phyloP scores from a whole-genome alignment of 2,329 filamentous ascomycete genomes.

The Exophiala sideris region DNA sequence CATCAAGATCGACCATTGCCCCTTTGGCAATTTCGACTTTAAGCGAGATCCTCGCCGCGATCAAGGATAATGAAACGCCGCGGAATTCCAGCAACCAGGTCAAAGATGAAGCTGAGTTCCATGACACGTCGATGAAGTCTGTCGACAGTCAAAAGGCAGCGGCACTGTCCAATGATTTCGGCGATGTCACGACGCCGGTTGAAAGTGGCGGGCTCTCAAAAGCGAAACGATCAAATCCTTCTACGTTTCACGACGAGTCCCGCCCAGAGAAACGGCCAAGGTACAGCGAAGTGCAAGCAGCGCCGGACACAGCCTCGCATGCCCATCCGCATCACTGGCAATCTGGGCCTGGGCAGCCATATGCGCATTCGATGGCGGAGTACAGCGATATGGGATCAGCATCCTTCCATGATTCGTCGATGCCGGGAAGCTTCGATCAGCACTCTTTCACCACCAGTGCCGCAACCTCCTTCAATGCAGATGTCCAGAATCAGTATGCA shows the following conservation, averaged over 20 bases:
- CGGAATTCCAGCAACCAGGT: neutral
- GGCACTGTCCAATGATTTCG: neutral
- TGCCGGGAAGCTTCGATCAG: constrained; percentile 8
- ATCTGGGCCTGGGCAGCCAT: constrained; percentile 3
- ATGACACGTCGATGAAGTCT: neutral
- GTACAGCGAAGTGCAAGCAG: neutral
- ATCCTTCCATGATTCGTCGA: constrained; percentile 8
- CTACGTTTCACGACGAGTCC: neutral
- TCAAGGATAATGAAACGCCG: constrained; percentile 2
- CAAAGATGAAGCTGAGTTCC: neutral
- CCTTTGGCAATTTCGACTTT: constrained; percentile 5
- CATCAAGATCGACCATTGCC: constrained; percentile 2
- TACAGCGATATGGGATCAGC: constrained; percentile 7
- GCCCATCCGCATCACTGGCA: constrained; percentile 2
- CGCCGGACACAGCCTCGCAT: neutral
- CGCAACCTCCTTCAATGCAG: constrained; percentile 10
- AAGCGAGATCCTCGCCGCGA: constrained; percentile 3
- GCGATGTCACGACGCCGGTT: neutral
- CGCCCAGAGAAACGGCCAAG: constrained; percentile 8
- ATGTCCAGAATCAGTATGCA: constrained; percentile 12
- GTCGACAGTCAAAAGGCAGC: neutral
- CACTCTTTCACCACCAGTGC: constrained; percentile 8
- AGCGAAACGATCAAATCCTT: constrained; percentile 7
- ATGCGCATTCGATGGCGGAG: constrained; percentile 8
- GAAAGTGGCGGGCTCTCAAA: neutral